Evolutionary conservation across 2,329 filamentous ascomycete species (phyloP), one percentile per base, ranked within the genome.

Genomic region (Biscogniauxia sp.): DNA sequence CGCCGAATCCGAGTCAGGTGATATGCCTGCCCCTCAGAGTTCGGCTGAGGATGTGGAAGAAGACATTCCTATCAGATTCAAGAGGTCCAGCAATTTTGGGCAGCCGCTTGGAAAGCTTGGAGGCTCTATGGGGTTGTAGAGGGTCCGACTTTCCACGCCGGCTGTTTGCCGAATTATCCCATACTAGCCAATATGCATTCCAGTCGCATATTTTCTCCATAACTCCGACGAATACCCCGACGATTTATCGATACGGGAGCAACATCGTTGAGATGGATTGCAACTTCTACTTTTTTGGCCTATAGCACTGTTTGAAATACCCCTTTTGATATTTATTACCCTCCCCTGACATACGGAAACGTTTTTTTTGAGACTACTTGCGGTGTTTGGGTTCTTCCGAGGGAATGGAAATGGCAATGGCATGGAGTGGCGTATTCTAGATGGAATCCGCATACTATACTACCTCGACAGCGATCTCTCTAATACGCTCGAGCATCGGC

Each of bases 81-180:
- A 56, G 52, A 60, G 63, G 53, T 69, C 64, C 9, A 70, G 25
- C 28, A 72, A 72, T 54, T 72, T 72, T 57, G 70, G 70, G 8
- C 66, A 61, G 51, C 70, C 70, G 28, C 64, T 72, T 9, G 70
- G 70, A 0, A 61, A 70, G 17, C 45, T 67, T 52, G 58, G 66
- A 17, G 63, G 59, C 41, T 52, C 45, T n/a, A 45, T 20, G 19
- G 53, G 32, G 7, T 57, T 55, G 45, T 56, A 28, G 5, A 13
- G 49, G 20, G 37, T 37, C 52, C 23, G 8, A 37, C 26, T 25
- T 11, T 6, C 57, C 15, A 13, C 54, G n/a, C 7, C 53, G 28
- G 9, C 13, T 15, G 2, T 25, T 51, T 54, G 41, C 53, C 13
- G 17, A 25, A 32, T 28, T 32, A 20, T 59, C 45, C 53, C 17